phyloP scores from a whole-genome alignment of 2,329 filamentous ascomycete species.

The Diaporthe nobilis region DNA sequence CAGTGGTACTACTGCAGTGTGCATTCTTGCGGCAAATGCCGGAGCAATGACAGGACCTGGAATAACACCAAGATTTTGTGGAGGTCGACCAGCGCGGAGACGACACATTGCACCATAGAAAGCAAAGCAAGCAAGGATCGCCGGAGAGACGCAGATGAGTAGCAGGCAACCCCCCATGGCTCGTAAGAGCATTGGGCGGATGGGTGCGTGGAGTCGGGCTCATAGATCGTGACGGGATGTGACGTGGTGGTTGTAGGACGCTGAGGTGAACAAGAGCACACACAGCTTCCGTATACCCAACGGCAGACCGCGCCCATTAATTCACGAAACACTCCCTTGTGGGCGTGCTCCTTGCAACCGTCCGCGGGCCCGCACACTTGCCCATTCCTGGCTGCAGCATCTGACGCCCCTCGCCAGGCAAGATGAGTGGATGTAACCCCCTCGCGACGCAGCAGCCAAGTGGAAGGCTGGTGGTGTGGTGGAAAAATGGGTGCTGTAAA shows the following conservation, averaged over 20 bases:
- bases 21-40: conserved; percentile 15
- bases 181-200: not conserved
- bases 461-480: conserved; percentile 2
- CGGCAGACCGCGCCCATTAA: not conserved
- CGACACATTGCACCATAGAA: not conserved
- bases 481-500: not conserved
- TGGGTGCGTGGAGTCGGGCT: not conserved
- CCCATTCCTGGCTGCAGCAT: conserved; percentile 6
- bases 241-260: conserved; percentile 1
- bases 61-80: not conserved
- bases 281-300: not conserved
- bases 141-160: not conserved
- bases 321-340: conserved; percentile 9
- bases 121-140: not conserved
- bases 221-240: conserved; percentile 19
- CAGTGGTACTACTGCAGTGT: not conserved
- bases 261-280: not conserved
- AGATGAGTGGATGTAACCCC: conserved; percentile 28
- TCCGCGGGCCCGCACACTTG: not conserved
- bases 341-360: not conserved
- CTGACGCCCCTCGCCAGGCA: not conserved
- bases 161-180: not conserved
- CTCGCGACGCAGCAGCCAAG: conserved; percentile 19
- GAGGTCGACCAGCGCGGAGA: not conserved
- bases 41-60: not conserved